A percentile compares a stretch with the other conserved stretches of the same genome.
Evolutionary conservation across 169 alveolate genomes (phyloP).

Genomic region (Plasmodium gonderi): DNA sequence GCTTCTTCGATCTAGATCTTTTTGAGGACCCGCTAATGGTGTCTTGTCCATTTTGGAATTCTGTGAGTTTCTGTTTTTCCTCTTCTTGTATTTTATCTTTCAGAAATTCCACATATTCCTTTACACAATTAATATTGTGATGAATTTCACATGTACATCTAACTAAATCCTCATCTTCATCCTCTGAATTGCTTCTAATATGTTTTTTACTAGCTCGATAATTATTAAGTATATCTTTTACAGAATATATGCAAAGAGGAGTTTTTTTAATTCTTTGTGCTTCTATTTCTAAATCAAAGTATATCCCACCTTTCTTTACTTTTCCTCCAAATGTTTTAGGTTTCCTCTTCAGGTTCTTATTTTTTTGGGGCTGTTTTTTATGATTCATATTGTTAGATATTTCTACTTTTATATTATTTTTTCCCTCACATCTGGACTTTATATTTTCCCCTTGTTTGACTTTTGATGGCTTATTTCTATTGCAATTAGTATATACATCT

Average conservation of each 20-base stretch:
- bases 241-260: conserved; percentile 32
- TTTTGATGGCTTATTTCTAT: too few species aligned
- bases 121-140: background rate
- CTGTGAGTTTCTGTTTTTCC: background rate
- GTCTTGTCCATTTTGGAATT: too few species aligned
- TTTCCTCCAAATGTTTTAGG: conserved; percentile 27
- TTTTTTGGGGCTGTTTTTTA: background rate
- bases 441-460: too few species aligned
- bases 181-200: background rate
- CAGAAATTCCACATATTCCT: conserved; percentile 13
- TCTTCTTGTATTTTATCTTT: background rate
- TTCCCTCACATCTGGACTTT: too few species aligned
- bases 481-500: too few species aligned
- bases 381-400: background rate
- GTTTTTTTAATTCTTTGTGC: conserved; percentile 37
- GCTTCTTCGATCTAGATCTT: too few species aligned
- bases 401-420: background rate
- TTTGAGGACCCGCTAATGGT: too few species aligned
- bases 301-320: conserved; percentile 31
- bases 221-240: conserved; percentile 10
- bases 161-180: background rate
- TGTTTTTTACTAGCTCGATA: background rate
- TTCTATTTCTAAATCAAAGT: conserved; percentile 32
- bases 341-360: background rate
- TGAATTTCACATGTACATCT: conserved; percentile 26